Evolutionary conservation across 805 yeast species (phyloP).

Genomic region (Metschnikowia lachancei): DNA sequence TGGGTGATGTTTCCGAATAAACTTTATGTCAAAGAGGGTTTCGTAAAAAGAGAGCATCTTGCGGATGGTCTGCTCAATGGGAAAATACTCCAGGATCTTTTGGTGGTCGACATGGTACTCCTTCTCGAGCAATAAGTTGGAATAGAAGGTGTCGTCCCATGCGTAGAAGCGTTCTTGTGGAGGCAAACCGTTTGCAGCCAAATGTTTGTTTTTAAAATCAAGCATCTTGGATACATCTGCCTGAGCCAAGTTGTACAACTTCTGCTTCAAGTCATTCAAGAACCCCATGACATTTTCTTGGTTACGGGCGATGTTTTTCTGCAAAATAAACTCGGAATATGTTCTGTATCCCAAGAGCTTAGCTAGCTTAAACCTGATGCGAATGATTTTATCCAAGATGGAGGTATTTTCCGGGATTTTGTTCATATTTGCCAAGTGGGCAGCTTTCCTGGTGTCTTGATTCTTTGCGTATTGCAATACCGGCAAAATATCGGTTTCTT

Average conservation of each 20-base stretch:
- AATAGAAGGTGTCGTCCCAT: constrained; percentile 75
- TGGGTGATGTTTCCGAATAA: constrained; percentile 48
- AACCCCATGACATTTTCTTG: constrained; percentile 59
- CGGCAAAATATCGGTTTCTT: constrained; percentile 78
- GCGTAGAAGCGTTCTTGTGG: constrained; percentile 44
- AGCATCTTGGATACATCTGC: constrained; percentile 51
- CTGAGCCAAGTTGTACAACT: constrained; percentile 57
- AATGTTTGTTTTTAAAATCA: constrained; percentile 53
- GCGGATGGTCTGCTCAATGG: constrained; percentile 61
- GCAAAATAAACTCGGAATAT: constrained; percentile 69
- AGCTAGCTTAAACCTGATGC: constrained; percentile 61
- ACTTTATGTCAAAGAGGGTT: constrained; percentile 63
- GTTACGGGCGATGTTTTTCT: constrained; percentile 76
- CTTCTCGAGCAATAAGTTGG: constrained; percentile 61
- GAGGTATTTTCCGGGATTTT: constrained; percentile 60
- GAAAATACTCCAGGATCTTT: constrained; percentile 74
- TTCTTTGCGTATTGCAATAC: constrained; percentile 66
- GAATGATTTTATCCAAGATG: constrained; percentile 57
- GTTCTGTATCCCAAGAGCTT: constrained; percentile 60
- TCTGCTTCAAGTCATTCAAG: constrained; percentile 57
- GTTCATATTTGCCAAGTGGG: constrained; percentile 65
- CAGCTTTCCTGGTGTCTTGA: constrained; percentile 62
- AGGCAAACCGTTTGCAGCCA: constrained; percentile 41
- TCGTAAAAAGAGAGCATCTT: constrained; percentile 75
- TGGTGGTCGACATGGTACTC: constrained; percentile 71